These are phyloP conservation scores for Rhynchospora pubera DNA, from an alignment of 176 grass and related monocot species.

Conservation along the genomic window DNA sequence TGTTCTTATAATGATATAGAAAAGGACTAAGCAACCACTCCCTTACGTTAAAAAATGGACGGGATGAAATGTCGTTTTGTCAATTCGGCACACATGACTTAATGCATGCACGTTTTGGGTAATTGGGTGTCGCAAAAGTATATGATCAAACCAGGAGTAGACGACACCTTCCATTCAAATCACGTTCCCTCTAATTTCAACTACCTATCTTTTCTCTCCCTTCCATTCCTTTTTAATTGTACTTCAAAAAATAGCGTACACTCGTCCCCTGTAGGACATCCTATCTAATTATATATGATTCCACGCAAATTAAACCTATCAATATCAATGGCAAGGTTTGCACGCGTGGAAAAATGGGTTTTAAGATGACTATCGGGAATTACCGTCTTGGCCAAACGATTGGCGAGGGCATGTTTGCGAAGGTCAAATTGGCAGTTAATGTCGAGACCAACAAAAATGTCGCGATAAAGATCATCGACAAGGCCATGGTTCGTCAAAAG, in stretches of 20 bases:
- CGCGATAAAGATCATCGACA: slow-evolving; percentile 69
- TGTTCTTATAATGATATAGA: background rate
- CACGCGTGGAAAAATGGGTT: slow-evolving; percentile 28
- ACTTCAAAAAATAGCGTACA: background rate
- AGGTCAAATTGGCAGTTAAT: slow-evolving; percentile 53
- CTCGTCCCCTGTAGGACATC: background rate
- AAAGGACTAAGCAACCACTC: background rate
- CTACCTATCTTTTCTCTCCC: slow-evolving; percentile 24
- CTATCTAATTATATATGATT: slow-evolving; percentile 11
- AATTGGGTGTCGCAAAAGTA: slow-evolving; percentile 28
- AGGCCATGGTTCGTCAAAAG: slow-evolving; percentile 38
- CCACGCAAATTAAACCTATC: background rate
- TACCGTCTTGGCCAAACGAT: slow-evolving; percentile 54
- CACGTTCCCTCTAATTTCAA: slow-evolving; percentile 37
- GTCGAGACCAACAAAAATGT: slow-evolving; percentile 30
- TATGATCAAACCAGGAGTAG: slow-evolving; percentile 11
- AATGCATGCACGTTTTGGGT: slow-evolving; percentile 10
- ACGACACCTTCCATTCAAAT: slow-evolving; percentile 32
- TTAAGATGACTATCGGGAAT: slow-evolving; percentile 35
- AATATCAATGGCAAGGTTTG: background rate
- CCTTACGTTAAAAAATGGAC: background rate
- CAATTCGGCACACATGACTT: background rate
- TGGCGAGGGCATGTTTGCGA: slow-evolving; percentile 64
- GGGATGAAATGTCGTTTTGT: background rate
- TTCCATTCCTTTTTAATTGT: background rate